phyloP scores from a whole-genome alignment of 208 protist genomes.

The Trypanosoma caninum region DNA sequence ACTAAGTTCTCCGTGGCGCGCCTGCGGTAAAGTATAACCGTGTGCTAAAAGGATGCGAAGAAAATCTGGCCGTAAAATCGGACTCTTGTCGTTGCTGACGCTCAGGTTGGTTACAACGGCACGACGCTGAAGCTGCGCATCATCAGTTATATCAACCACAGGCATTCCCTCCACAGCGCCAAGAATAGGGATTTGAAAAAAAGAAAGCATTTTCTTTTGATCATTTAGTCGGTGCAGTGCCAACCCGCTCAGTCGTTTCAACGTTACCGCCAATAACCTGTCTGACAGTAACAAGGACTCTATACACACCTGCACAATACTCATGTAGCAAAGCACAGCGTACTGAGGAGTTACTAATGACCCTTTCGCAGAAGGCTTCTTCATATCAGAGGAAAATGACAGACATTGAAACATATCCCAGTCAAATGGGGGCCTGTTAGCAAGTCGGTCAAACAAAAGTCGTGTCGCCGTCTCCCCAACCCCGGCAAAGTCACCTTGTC shows the following conservation, averaged over 20 bases:
- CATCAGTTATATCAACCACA: slow-evolving; percentile 45
- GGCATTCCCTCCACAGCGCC: slow-evolving; percentile 71
- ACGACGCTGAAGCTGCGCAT: slow-evolving; percentile 42
- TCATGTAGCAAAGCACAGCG: slow-evolving; percentile 41
- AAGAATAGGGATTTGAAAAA: slow-evolving; percentile 61
- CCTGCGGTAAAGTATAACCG: slow-evolving; percentile 39
- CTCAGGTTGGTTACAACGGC: slow-evolving; percentile 45
- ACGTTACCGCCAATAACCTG: not conserved
- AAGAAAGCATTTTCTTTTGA: slow-evolving; percentile 41
- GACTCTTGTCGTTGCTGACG: not conserved
- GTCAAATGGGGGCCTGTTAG: slow-evolving; percentile 44
- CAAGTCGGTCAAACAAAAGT: slow-evolving; percentile 44
- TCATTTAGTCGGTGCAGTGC: slow-evolving; percentile 12
- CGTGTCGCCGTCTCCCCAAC: slow-evolving; percentile 35
- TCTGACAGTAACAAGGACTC: slow-evolving; percentile 28
- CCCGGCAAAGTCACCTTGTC: slow-evolving; percentile 40
- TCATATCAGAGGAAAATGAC: slow-evolving; percentile 13
- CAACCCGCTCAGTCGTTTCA: not conserved
- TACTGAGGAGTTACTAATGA: slow-evolving; percentile 25
- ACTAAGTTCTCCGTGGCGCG: not conserved
- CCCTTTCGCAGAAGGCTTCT: not conserved
- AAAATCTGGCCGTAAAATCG: slow-evolving; percentile 27
- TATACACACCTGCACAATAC: slow-evolving; percentile 31
- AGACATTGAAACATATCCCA: slow-evolving; percentile 37
- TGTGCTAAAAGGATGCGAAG: slow-evolving; percentile 64